Conservation (phyloP, 2,329 filamentous ascomycete genomes). For the Dothiorella sarmentorum region DNA sequence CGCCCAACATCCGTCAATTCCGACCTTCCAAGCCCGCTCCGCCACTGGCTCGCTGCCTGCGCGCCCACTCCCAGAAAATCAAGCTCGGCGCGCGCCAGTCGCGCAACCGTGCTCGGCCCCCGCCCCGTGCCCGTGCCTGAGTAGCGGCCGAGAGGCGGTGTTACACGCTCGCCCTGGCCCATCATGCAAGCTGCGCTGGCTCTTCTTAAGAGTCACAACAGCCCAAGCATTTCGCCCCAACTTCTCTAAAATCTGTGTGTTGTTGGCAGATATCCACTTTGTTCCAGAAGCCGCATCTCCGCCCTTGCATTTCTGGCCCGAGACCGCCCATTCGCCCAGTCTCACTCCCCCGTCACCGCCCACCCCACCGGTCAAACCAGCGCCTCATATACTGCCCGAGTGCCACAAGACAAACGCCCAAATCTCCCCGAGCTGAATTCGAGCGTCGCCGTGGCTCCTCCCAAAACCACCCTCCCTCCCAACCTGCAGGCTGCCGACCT, state of each 20-base stretch:
- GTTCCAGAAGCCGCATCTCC: not conserved
- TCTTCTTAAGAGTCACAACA: not conserved
- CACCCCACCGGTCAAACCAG: not conserved
- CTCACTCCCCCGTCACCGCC: not conserved
- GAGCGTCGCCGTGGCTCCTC: not conserved
- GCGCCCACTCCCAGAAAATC: not conserved
- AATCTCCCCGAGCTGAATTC: not conserved
- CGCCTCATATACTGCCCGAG: not conserved
- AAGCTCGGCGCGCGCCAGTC: constrained; percentile 11
- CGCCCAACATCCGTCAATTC: constrained; percentile 1
- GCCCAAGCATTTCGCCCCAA: not conserved
- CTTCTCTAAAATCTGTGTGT: too few relatives aligned
- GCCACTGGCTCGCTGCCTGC: not conserved
- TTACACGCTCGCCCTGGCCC: not conserved
- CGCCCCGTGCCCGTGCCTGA: constrained; percentile 4
- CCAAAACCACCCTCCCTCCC: not conserved
- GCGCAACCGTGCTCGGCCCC: not conserved
- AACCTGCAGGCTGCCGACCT: not conserved
- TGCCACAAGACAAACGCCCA: not conserved
- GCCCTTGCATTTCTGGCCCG: constrained; percentile 1
- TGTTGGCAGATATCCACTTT: too few relatives aligned
- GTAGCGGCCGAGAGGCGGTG: constrained; percentile 7
- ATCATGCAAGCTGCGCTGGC: constrained; percentile 1
- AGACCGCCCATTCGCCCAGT: not conserved
- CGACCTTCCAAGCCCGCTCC: not conserved